Base-by-base conservation (phyloP, 208 protist species). In the Strigomonas culicis region DNA sequence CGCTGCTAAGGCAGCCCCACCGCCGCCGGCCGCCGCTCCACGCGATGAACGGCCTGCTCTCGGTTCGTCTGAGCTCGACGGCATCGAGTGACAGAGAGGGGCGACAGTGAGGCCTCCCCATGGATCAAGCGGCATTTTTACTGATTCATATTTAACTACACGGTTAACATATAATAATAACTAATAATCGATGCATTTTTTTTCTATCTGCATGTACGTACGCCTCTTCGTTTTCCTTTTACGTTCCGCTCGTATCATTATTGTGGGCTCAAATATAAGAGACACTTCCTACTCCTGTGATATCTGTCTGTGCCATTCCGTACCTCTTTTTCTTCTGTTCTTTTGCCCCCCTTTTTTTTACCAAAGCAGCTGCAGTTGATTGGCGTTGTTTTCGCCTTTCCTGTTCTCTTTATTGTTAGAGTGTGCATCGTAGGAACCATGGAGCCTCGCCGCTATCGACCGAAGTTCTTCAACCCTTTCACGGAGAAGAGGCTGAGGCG, bases 391-490 rank as follows among this genome's bases (percentile, higher is more conserved):
- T 49, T 21, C 43, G n/a, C n/a, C 43, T 15, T 15, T 49, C 3
- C 17, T 49, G 4, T 39, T 39, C 7, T 4, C 34, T 39, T 39
- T 4, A 13, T 39, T 10, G 34, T 39, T 39, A 13, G 34, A 39
- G 10, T 39, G n/a, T n/a, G n/a, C n/a, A n/a, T 13, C 30, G 7
- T 4, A 46, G 30, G 2, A 27, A 56, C 19, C 10, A 95, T 95
- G 89, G 84, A 95, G 66, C 86, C 85, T 41, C 68, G 89, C 21
- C 74, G 79, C 44, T 92, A 81, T 78, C 74, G 89, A 13, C 85
- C 82, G 10, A 84, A 79, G 69, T 95, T 85, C 57, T 92, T 80
- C 59, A 95, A 95, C 61, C 89, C 89, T 4, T 95, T 95, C 70
- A 90, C 78, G 10, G 84, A 92, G 64, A 64, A 80, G 8, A 68